phyloP scores from a whole-genome alignment of 1,284 basidiomycete genomes.

The Ceratobasidium papillatum region DNA sequence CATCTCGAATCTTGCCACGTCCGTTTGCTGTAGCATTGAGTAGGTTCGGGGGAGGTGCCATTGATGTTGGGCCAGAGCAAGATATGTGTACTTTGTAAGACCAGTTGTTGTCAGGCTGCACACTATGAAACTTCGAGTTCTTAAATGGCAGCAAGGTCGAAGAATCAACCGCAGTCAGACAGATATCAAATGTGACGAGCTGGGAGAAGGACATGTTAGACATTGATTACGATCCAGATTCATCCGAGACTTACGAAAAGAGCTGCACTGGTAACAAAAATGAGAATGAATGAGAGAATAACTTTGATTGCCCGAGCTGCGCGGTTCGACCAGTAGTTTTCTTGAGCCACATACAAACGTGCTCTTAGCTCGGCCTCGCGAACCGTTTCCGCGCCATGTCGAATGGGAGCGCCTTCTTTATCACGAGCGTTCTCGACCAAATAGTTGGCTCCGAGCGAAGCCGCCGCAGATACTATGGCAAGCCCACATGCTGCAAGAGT shows the following conservation, averaged over 20 bases:
- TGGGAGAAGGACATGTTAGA: neutral
- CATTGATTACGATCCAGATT: neutral
- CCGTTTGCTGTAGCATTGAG: neutral
- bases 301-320: constrained; percentile 31
- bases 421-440: constrained; percentile 34
- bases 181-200: constrained; percentile 41
- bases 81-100: constrained; percentile 39
- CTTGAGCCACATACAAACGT: constrained; percentile 28
- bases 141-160: constrained; percentile 37
- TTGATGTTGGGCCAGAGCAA: constrained; percentile 41
- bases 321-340: constrained; percentile 37
- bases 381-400: constrained; percentile 29
- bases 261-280: constrained; percentile 20
- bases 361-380: constrained; percentile 38
- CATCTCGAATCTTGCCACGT: constrained; percentile 19
- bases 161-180: constrained; percentile 35
- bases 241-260: constrained; percentile 26
- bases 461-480: constrained; percentile 18
- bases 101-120: constrained; percentile 12
- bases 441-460: constrained; percentile 39
- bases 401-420: constrained; percentile 25
- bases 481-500: constrained; percentile 37
- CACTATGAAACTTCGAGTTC: constrained; percentile 33
- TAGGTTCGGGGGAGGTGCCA: constrained; percentile 5
- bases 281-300: constrained; percentile 31